phyloP scores from a whole-genome alignment of 306 rosid species.

The Chamaecrista fasciculata region DNA sequence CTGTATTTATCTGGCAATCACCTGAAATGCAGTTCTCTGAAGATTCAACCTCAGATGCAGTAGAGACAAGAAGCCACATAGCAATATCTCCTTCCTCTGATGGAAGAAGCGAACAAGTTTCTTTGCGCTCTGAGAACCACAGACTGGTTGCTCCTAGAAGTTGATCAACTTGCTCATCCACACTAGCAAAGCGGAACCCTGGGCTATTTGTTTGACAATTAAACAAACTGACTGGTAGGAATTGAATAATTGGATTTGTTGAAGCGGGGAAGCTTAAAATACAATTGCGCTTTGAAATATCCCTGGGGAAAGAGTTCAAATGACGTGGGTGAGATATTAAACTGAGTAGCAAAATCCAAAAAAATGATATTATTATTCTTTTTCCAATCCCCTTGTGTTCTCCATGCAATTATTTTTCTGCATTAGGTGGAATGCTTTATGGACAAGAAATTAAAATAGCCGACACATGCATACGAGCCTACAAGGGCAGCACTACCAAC shows the following conservation, averaged over 20 bases:
- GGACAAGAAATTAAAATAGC: neutral
- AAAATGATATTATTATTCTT: neutral
- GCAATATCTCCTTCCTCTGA: constrained; percentile 52
- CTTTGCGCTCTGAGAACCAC: constrained; percentile 42
- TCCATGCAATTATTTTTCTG: neutral
- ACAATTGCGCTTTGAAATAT: constrained; percentile 52
- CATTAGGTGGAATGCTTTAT: neutral
- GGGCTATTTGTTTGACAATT: constrained; percentile 41
- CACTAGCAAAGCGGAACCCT: constrained; percentile 36
- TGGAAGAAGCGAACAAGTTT: constrained; percentile 31
- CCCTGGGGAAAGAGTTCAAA: constrained; percentile 53
- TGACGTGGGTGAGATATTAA: constrained; percentile 27
- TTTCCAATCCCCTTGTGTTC: constrained; percentile 14
- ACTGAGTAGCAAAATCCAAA: constrained; percentile 6
- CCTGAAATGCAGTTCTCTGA: constrained; percentile 33
- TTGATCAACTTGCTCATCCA: constrained; percentile 44
- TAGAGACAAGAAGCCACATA: constrained; percentile 72
- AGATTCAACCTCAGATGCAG: constrained; percentile 43
- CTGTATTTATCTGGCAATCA: constrained; percentile 37
- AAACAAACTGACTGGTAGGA: constrained; percentile 64
- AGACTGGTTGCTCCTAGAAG: constrained; percentile 51
- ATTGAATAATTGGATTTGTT: constrained; percentile 50
- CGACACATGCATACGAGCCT: neutral
- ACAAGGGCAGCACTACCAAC: neutral
- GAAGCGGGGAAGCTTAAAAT: constrained; percentile 62